Percentiles rank a stretch among this genome's conserved stretches.
phyloP scores from a whole-genome alignment of 163 green algal genomes.

The Smithsoniella earleae region DNA sequence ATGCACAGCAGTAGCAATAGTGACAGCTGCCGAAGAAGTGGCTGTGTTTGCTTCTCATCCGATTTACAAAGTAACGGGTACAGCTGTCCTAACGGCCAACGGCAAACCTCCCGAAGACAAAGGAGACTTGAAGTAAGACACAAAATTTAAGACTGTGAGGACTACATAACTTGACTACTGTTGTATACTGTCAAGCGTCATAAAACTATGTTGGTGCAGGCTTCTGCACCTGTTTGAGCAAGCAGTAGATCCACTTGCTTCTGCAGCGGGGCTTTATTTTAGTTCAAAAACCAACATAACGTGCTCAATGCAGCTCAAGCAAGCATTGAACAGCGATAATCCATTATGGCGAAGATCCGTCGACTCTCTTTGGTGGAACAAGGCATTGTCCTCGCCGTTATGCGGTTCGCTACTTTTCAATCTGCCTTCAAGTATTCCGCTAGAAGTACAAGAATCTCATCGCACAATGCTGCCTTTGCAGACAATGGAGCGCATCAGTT shows the following conservation, averaged over 20 bases:
- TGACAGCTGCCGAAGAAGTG: slow-evolving; percentile 22
- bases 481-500: slow-evolving; percentile 43
- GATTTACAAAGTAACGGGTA: slow-evolving; percentile 17
- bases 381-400: neutral
- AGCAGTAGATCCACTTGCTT: neutral
- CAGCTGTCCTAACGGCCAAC: slow-evolving; percentile 6
- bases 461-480: too few species aligned
- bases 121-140: neutral
- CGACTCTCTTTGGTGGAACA: slow-evolving; percentile 9
- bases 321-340: neutral
- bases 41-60: neutral
- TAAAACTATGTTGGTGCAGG: neutral
- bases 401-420: neutral
- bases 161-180: too few species aligned
- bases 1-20: slow-evolving; percentile 19
- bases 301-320: neutral
- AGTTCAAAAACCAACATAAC: neutral
- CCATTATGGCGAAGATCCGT: neutral
- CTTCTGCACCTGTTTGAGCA: neutral
- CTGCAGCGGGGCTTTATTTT: slow-evolving; percentile 6
- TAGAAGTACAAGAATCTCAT: too few species aligned
- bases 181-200: neutral
- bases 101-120: neutral
- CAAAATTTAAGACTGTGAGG: neutral
- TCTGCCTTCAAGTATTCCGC: neutral